Evolutionary conservation across 2,329 filamentous ascomycete genomes (phyloP), one percentile per base, ranked within the genome.

Genomic region (Pseudogymnoascus sp.): DNA sequence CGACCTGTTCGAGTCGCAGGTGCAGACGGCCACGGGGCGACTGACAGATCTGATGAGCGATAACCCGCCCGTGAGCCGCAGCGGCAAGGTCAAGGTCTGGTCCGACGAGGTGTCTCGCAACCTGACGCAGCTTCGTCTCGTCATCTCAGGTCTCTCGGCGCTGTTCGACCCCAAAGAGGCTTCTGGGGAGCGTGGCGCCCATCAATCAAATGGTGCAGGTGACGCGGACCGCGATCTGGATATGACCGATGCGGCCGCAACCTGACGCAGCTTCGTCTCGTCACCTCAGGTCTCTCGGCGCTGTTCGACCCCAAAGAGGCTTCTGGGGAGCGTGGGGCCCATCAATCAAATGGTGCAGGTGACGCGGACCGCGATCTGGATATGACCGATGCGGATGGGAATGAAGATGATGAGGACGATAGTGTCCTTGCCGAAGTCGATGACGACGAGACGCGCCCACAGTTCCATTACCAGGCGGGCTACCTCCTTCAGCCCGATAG

Each of bases 1-100:
- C 14, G 88, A 93, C 70, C 77, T 99, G 0, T 97, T 97, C 69
- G 87, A 92, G 67, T 88, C 87, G 1, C 92, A 97, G 74, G 88
- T 89, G 5, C 85, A 85, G 63, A 86, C 84, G 41, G 92, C 93
- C 1, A 83, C 93, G 64, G 79, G 86, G 63, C 86, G 91, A 65
- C 77, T 99, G 11, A 83, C 85, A 65, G 83, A 87, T 6, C 81
- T 99, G n/a, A 95, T 91, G 71, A 87, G 90, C 65, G 87, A 91
- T 52, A 83, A 88, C 37, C 88, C 92, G 1, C 88, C 86, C 2
- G 88, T 97, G 61, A 95, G 92, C 74, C 85, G 93, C 63, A 93
- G 92, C 68, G 94, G 94, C 38, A 96, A 93, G 73, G 95, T 96
- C 68, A 99, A 97, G 75, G 93, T 97, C 70, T 99, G 94, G 94